These are phyloP conservation scores for Aspergillus uvarum DNA, from an alignment of 2,329 filamentous ascomycete genomes.

Conservation along the genomic window DNA sequence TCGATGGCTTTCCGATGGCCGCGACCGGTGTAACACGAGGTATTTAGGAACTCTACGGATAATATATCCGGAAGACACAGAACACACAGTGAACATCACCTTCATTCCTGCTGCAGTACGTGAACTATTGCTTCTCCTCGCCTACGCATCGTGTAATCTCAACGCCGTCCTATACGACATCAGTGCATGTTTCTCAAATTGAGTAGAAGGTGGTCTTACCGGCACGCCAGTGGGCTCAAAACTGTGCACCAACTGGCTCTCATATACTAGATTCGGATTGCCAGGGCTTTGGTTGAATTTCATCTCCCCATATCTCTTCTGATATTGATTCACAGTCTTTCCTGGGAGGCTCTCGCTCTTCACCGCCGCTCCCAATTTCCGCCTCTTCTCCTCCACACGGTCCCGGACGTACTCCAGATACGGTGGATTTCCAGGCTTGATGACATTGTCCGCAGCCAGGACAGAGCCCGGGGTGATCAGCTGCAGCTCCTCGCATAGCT, in stretches of 20 bases:
- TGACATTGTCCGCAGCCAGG: conserved; percentile 46
- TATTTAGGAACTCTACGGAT: not conserved
- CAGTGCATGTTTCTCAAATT: not conserved
- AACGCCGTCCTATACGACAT: not conserved
- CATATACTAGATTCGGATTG: not conserved
- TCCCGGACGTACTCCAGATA: conserved; percentile 64
- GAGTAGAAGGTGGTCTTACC: not conserved
- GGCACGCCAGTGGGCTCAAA: not conserved
- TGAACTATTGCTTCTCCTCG: not conserved
- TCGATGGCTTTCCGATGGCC: not conserved
- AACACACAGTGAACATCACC: not conserved
- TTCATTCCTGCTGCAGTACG: not conserved
- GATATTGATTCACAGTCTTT: not conserved
- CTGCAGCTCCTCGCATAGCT: conserved; percentile 69
- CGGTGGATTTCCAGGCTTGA: conserved; percentile 43
- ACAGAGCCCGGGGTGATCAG: conserved; percentile 53
- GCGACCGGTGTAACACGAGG: not conserved
- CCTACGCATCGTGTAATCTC: not conserved
- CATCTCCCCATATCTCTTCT: not conserved
- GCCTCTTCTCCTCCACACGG: conserved; percentile 58
- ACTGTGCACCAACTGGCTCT: not conserved
- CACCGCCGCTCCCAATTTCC: not conserved
- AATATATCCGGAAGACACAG: not conserved
- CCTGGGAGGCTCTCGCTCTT: not conserved
- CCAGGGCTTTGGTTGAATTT: not conserved